Conservation (phyloP, 2,329 filamentous ascomycete species). For the Aspergillus japonicus region DNA sequence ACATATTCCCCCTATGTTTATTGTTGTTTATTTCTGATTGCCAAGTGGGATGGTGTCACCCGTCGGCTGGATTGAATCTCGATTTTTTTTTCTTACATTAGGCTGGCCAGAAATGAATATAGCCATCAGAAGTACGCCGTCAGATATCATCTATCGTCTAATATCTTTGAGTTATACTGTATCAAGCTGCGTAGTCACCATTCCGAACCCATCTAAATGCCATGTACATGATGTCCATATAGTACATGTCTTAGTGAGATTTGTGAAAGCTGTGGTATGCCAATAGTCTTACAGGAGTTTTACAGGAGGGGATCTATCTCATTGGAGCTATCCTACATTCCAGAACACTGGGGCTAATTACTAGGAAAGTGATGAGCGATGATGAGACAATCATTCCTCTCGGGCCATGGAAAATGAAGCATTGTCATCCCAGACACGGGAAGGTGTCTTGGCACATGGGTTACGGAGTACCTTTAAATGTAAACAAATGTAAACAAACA, state of each 20-base stretch:
- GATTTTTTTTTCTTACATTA: background rate
- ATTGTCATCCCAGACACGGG: background rate
- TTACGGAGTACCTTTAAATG: background rate
- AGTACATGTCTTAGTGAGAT: too few relatives aligned
- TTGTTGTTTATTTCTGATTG: background rate
- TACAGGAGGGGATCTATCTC: too few relatives aligned
- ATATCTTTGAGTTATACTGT: background rate
- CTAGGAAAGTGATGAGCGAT: too few relatives aligned
- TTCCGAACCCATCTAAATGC: too few relatives aligned
- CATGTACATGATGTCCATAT: too few relatives aligned
- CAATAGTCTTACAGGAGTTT: background rate
- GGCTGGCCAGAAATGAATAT: background rate
- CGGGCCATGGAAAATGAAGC: background rate
- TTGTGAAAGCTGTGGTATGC: background rate
- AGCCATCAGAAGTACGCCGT: background rate
- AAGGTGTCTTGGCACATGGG: background rate
- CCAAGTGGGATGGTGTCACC: background rate
- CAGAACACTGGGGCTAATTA: background rate
- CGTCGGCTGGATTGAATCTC: background rate
- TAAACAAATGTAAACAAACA: background rate
- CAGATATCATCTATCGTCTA: too few relatives aligned
- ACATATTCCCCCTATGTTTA: conserved; percentile 16
- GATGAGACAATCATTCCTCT: background rate
- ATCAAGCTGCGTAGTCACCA: too few relatives aligned
- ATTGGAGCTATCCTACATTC: background rate